Conservation (phyloP, 1,284 basidiomycete species). For the Trichosporon sp. region DNA sequence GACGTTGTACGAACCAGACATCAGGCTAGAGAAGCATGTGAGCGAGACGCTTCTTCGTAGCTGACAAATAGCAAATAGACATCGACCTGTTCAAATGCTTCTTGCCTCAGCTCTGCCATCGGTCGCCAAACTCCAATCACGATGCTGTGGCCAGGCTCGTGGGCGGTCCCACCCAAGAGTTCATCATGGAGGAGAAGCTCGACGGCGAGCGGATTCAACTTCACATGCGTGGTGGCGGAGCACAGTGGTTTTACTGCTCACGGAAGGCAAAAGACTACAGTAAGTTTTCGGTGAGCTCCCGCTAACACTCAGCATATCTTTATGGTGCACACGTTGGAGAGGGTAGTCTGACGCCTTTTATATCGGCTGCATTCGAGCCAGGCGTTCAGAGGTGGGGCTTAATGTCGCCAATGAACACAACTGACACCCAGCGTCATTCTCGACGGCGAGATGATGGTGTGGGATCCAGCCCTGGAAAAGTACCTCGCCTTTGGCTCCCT, state of each 20-base stretch:
- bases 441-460: constrained; percentile 95
- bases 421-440: constrained; percentile 66
- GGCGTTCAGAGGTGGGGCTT: constrained; percentile 68
- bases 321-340: constrained; percentile 75
- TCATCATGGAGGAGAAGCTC: constrained; percentile 90
- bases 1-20: constrained; percentile 49
- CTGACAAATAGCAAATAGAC: constrained; percentile 61
- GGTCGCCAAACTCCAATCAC: constrained; percentile 65
- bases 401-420: background rate
- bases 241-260: constrained; percentile 83
- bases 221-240: constrained; percentile 71
- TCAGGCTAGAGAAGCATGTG: constrained; percentile 53
- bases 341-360: constrained; percentile 80
- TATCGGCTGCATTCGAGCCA: constrained; percentile 66
- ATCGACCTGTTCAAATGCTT: constrained; percentile 78
- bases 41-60: constrained; percentile 27
- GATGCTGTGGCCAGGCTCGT: constrained; percentile 79
- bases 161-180: constrained; percentile 59
- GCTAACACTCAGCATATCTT: constrained; percentile 54
- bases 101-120: constrained; percentile 86
- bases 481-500: constrained; percentile 85
- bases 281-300: constrained; percentile 11
- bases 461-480: constrained; percentile 80
- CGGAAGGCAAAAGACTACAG: constrained; percentile 93
- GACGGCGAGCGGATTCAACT: constrained; percentile 93